Evolutionary conservation across 768 basidiomycete genomes (phyloP), one percentile per base, ranked within the genome.

Genomic region (Phaeotremella skinneri): DNA sequence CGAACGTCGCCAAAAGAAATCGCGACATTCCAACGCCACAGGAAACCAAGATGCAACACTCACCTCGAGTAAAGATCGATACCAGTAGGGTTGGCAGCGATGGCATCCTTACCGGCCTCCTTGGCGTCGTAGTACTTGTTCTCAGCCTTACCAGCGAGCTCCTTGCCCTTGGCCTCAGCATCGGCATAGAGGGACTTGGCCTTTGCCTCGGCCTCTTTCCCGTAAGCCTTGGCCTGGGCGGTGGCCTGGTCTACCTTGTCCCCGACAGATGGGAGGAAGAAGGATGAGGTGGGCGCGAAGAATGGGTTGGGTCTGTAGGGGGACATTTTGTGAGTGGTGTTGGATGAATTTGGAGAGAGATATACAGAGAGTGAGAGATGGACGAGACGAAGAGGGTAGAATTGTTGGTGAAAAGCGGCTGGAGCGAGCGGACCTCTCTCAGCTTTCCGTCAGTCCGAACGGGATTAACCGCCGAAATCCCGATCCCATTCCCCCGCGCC

Each of bases 181-280:
- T 74, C 74, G 9, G 64, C 43, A 39, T 56, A 70, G 43, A 57
- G 56, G 23, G 61, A 56, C 58, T 75, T 63, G 37, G 63, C 56
- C 31, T 71, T 60, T 23, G 65, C 34, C 50, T 70, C 45, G 43
- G 64, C 56, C 31, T 74, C 74, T 13, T 66, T 52, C 34, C 58
- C 73, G 47, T 60, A 59, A 21, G 62, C 60, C 58, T 76, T 64
- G 31, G 63, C 56, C 54, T 72, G 63, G 41, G 64, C 72, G 58
- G 69, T 67, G 37, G 75, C 75, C 23, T 70, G 64, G 63, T 76
- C 75, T 45, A 76, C 68, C 66, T 75, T 75, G 63, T 76, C 75
- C 32, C 75, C 75, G 52, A 76, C 62, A 21, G 75, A 76, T 52
- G 71, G 75, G 53, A 68, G 55, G 63, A 70, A 69, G 66, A 74